Evolutionary conservation across 176 grass and related monocot species (phyloP).

Genomic region (Cenchrus americanus): DNA sequence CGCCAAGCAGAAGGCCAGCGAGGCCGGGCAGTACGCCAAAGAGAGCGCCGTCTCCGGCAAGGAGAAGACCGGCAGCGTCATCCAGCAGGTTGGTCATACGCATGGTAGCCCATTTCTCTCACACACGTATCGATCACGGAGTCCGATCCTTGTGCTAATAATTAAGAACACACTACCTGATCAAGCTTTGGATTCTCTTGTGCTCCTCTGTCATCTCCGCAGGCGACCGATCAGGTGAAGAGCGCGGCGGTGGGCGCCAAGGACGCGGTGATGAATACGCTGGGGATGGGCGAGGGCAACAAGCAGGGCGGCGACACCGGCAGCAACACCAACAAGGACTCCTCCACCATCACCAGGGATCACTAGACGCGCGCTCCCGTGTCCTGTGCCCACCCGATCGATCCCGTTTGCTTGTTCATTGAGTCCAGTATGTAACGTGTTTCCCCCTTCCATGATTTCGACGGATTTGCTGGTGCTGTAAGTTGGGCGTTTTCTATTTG

Average conservation of each 20-base stretch:
- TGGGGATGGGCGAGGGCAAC: constrained; percentile 58
- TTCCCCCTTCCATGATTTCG: neutral
- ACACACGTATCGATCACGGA: too few species aligned
- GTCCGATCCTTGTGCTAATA: too few species aligned
- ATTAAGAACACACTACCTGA: too few species aligned
- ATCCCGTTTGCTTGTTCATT: neutral
- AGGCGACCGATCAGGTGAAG: constrained; percentile 65
- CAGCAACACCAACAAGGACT: constrained; percentile 32
- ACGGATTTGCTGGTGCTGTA: constrained; percentile 4
- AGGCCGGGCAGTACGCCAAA: constrained; percentile 49
- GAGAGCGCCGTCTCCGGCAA: constrained; percentile 47
- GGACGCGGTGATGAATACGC: constrained; percentile 65
- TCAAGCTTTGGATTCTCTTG: too few species aligned
- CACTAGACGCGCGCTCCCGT: neutral
- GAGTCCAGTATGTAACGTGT: constrained; percentile 2
- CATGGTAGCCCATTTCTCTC: too few species aligned
- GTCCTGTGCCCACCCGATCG: neutral
- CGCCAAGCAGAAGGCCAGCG: constrained; percentile 48
- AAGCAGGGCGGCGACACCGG: neutral
- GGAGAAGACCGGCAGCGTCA: constrained; percentile 58
- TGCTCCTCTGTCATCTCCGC: neutral
- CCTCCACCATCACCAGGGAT: constrained; percentile 44
- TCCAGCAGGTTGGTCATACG: constrained; percentile 57
- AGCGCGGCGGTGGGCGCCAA: constrained; percentile 59
- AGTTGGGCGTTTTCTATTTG: neutral